Percentiles rank a stretch among this genome's conserved stretches.
Evolutionary conservation across 2,329 filamentous ascomycete species (phyloP).

Genomic region (Lachnellula cervina): DNA sequence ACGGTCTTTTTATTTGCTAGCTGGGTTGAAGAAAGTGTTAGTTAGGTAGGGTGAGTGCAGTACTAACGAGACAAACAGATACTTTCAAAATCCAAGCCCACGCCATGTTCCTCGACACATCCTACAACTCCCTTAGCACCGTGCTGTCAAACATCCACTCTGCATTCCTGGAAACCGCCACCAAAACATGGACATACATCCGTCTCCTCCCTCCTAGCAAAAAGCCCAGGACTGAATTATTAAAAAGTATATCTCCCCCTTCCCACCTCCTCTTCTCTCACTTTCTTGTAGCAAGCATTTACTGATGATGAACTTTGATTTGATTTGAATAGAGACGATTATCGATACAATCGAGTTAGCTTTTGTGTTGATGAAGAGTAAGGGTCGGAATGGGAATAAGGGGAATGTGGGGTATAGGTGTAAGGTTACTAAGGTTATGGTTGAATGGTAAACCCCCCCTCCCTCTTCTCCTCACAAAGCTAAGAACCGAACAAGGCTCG

Average conservation of each 20-base stretch:
- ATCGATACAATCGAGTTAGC: slow-evolving; percentile 20
- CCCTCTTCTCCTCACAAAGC: neutral
- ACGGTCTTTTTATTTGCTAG: no score
- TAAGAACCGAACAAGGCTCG: slow-evolving; percentile 38
- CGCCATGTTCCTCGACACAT: slow-evolving; percentile 75
- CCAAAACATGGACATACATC: slow-evolving; percentile 64
- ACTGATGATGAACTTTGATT: neutral
- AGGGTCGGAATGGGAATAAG: slow-evolving; percentile 14
- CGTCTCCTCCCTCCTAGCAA: slow-evolving; percentile 52
- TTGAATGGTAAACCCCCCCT: slow-evolving; percentile 26
- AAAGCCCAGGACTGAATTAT: slow-evolving; percentile 53
- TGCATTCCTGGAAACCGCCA: slow-evolving; percentile 73
- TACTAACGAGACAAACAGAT: slow-evolving; percentile 29
- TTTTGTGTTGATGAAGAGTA: slow-evolving; percentile 26
- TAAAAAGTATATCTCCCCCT: slow-evolving; percentile 37
- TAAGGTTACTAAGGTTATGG: slow-evolving; percentile 22
- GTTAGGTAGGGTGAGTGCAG: neutral
- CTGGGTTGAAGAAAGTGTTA: no score
- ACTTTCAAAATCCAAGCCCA: slow-evolving; percentile 82
- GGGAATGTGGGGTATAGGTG: slow-evolving; percentile 19
- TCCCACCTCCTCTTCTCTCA: neutral
- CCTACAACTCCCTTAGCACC: slow-evolving; percentile 65
- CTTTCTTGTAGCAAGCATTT: no score
- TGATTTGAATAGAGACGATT: slow-evolving; percentile 17
- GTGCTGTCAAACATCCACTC: slow-evolving; percentile 70